Evolutionary conservation across 257 asterid genomes (phyloP), one percentile per base, ranked within the genome.

Genomic region (Cordia subcordata): DNA sequence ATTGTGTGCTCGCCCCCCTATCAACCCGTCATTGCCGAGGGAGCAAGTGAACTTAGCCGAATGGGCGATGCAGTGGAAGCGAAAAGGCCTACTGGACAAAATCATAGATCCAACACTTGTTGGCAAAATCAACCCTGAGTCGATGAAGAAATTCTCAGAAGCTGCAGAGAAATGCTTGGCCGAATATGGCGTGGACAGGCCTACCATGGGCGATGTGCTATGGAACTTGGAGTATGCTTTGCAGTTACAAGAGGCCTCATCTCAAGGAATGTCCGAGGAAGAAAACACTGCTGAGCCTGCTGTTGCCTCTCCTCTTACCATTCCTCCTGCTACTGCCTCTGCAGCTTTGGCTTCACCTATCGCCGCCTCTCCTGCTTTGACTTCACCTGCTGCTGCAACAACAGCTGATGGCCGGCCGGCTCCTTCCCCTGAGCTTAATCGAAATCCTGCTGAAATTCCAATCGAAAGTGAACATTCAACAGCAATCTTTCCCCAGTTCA

Each of bases 21-120:
- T 93, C 44, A 76, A 89, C 69, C 97, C 95, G 0, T 64, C 90
- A 4, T 64, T 89, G 70, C 92, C 97, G 0, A 72, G 96, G 51
- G 99, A 89, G 67, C 99, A 93, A 73, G 97, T 86, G 72, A 93
- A 89, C 73, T 58, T 93, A 56, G 99, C 99, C 0, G 97, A 93
- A 45, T 93, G 97, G 95, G 97, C 88, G 11, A 75, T 86, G 95
- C 95, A 93, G 58, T 89, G 97, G 91, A 86, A 89, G 80, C 74
- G 85, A 59, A 93, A 85, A 63, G 96, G 91, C 4, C 40, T 93
- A 52, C 58, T 89, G 20, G 95, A 87, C 13, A 93, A 85, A 65
- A 86, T 93, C 71, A 82, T 93, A 1, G 99, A 89, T 62, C 86
- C 95, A 16, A 72, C 70, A 0, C 80, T 86, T 8, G 86, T 65